Evolutionary conservation across 164 flowering plant genomes (phyloP), one percentile per base, ranked within the genome.

Genomic region (Berberis thunbergii): DNA sequence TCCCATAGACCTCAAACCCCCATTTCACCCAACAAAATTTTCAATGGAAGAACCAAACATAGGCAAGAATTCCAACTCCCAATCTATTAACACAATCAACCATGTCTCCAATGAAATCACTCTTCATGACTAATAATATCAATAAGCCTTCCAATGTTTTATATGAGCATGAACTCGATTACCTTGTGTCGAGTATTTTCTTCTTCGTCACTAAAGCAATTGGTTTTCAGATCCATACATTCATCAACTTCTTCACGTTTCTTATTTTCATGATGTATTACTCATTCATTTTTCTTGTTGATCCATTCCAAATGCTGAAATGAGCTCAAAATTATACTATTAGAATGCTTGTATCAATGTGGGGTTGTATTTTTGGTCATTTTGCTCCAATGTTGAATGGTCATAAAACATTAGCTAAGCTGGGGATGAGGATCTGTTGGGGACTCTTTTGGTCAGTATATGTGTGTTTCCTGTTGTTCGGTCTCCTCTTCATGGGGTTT

Each of bases 371-470:
- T 11, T 63, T 44, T 44, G 78, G 13, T 9, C 67, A 13, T 48
- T 64, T 73, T 7, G 50, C 67, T 45, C 70, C 70, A 12, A 64
- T 68, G 63, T 38, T 76, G 49, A 76, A 70, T 40, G 78, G 73
- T 26, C 74, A 76, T 9, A 66, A 55, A 7, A 71, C 81, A 1
- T 7, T 74, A 5, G 71, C 61, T 61, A 81, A 67, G 62, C 41
- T 76, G 46, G 70, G 54, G 8, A 38, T 73, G 59, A 79, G 71
- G 59, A 62, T 75, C 7, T 73, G 79, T 2, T 85, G 86, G 88
- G 96, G 91, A 7, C 65, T 83, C 41, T 72, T 91, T 41, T 89
- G 96, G 93, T 77, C 89, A 2, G 48, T 55, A 44, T 90, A 84
- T 68, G 89, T 85, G 10, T 70, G 83, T 67, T 53, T 65, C 48